These are phyloP conservation scores for Triticum dicoccoides DNA, from an alignment of 176 grass and related monocot genomes.

Conservation along the genomic window DNA sequence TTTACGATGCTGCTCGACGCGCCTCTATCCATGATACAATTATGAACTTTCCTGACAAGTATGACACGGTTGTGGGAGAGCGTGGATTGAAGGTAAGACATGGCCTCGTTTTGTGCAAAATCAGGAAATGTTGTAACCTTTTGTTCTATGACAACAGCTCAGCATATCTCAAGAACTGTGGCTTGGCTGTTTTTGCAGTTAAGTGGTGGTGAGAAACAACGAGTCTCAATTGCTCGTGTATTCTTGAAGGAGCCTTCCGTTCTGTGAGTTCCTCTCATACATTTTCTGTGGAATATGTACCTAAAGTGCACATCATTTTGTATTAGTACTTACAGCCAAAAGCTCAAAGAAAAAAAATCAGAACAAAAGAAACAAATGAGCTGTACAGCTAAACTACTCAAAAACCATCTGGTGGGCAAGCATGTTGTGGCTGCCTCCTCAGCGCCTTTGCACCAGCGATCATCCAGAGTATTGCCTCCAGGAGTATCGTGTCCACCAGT, in stretches of 20 bases:
- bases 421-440: neutral
- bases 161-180: conserved; percentile 23
- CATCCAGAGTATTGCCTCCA: neutral
- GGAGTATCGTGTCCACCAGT: too few species aligned
- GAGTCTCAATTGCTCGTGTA: conserved; percentile 94
- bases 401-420: neutral
- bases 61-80: conserved; percentile 92
- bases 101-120: neutral
- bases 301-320: neutral
- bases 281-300: neutral
- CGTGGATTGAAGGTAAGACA: conserved; percentile 86
- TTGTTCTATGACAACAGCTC: neutral
- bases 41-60: conserved; percentile 90
- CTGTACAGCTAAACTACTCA: neutral
- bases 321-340: neutral
- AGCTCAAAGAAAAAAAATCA: neutral
- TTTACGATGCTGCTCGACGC: conserved; percentile 74
- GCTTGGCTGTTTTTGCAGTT: conserved; percentile 45
- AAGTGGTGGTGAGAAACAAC: conserved; percentile 98
- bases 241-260: conserved; percentile 95
- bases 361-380: neutral
- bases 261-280: conserved; percentile 48
- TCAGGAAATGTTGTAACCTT: neutral
- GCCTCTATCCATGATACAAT: conserved; percentile 93
- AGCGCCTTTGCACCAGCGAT: neutral